Base-by-base conservation (phyloP, 371 early-diverging fungal species). In the Mucor indicus region DNA sequence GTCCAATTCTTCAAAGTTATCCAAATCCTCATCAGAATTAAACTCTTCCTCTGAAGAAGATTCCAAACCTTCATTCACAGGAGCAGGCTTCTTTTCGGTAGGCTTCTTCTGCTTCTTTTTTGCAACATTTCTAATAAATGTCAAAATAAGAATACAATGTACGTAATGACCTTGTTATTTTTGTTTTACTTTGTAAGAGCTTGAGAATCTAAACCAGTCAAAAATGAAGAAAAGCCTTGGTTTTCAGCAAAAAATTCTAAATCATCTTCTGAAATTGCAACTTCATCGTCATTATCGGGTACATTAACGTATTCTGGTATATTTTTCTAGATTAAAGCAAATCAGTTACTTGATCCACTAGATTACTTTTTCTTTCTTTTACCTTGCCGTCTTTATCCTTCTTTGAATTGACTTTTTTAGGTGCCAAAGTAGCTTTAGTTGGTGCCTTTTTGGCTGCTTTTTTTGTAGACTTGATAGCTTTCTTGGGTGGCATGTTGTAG, bases 261-360 rank as follows among this genome's bases (percentile, higher is more conserved):
- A 62, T 84, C 85, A 12, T 83, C 83, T n/a, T 81, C 83, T 15
- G 83, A 81, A 46, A 85, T 54, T 12, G 66, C 80, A 20, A 76
- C 48, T 35, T 84, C 80, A 1, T 68, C 66, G 2, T 61, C 67
- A 0, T 58, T 63, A 3, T 50, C 59, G 15, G 69, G 69, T 12
- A 68, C 64, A 6, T 23, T 29, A 31, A 68, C 52, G 45, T 52
- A 68, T 20, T 61, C 59, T 8, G 54, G 54, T 21, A 54, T 43
- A 37, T 32, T 50, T 11, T 50, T 37, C 43, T 49, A 29, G 6
- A 8, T 29, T n/a, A n/a, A 27, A 7, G 5, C 29, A 27, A 27
- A 27, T 27, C 5, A 11, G 11, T 7, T 27, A 27, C 29, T 7
- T n/a, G n/a, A 5, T 27, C 29, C 29, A 27, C 11, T 27, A 27